Evolutionary conservation across 2,329 filamentous ascomycete species (phyloP), one percentile per base, ranked within the genome.

Genomic region (Atkinsonella texensis): DNA sequence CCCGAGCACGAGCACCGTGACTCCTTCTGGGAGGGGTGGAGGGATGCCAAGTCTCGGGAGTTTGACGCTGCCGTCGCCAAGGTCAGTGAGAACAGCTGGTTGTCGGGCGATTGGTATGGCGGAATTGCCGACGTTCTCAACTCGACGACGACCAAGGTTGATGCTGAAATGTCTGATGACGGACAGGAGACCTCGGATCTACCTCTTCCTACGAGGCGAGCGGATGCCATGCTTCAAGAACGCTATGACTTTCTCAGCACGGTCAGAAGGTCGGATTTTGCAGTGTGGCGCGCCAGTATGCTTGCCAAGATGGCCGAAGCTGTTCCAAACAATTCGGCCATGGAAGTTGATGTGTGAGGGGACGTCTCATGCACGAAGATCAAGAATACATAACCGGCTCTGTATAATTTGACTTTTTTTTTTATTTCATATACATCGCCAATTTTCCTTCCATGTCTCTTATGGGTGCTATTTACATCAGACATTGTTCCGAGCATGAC

Each of bases 191-290:
- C 60, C 42, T 51, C 50, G 2, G 56, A 54, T 20, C 56, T 61
- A 54, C 70, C 65, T 53, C 61, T 68, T 39, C 69, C 74, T 52
- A 62, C 74, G 31, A 67, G 80, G 65, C 65, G 74, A 52, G 69
- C 74, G 9, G 79, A 81, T 56, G 85, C 82, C 2, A 89, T 89
- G 85, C 80, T 90, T 58, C 85, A 89, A 64, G 81, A 84, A 56
- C 76, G 77, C 46, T 83, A 86, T 59, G 84, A 89, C 60, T 87
- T 83, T 60, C 65, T 90, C 58, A 83, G 81, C 55, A 79, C 83
- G 47, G 70, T 74, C 54, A 80, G 79, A 57, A 74, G 75, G 58
- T 71, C 70, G 41, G 80, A 84, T 11, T 89, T 82, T 62, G 69
- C 64, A 44, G 64, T 63, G 17, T 93, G 87, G 87, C 83, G 83